Evolutionary conservation across 805 yeast genomes (phyloP).

Genomic region (Suhomyces sp.): DNA sequence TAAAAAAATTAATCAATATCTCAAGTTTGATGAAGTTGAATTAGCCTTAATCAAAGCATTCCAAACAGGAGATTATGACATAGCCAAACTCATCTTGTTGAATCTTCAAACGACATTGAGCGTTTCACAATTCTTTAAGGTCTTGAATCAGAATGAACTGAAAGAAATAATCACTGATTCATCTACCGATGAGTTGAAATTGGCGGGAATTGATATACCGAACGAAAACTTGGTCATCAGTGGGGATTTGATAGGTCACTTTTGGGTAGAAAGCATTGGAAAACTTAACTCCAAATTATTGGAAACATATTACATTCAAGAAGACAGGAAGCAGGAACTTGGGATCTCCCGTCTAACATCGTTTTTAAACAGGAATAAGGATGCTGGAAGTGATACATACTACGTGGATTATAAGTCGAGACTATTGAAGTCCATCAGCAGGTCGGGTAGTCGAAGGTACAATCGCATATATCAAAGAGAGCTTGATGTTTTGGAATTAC

Average conservation of each 20-base stretch:
- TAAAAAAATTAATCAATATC: slow-evolving; percentile 55
- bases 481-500: slow-evolving; percentile 31
- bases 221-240: slow-evolving; percentile 27
- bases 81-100: slow-evolving; percentile 57
- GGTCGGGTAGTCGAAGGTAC: slow-evolving; percentile 20
- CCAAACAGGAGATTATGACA: slow-evolving; percentile 58
- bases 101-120: slow-evolving; percentile 55
- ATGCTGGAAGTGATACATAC: slow-evolving; percentile 13
- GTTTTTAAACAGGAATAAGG: slow-evolving; percentile 15
- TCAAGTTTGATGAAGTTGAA: slow-evolving; percentile 71
- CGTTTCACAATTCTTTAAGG: slow-evolving; percentile 65
- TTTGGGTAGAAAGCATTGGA: slow-evolving; percentile 36
- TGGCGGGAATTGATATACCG: slow-evolving; percentile 11
- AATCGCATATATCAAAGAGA: slow-evolving; percentile 27
- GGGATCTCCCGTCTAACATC: slow-evolving; percentile 15
- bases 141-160: slow-evolving; percentile 51
- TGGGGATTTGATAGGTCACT: slow-evolving; percentile 39
- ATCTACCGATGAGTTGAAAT: slow-evolving; percentile 23
- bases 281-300: slow-evolving; percentile 20
- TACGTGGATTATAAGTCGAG: slow-evolving; percentile 25
- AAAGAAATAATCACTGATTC: slow-evolving; percentile 27
- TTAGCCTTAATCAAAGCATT: slow-evolving; percentile 68
- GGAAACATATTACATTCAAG: slow-evolving; percentile 31
- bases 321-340: slow-evolving; percentile 27
- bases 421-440: slow-evolving; percentile 20